Conservation (phyloP, 345 rosid species). For the Syzygium grande region DNA sequence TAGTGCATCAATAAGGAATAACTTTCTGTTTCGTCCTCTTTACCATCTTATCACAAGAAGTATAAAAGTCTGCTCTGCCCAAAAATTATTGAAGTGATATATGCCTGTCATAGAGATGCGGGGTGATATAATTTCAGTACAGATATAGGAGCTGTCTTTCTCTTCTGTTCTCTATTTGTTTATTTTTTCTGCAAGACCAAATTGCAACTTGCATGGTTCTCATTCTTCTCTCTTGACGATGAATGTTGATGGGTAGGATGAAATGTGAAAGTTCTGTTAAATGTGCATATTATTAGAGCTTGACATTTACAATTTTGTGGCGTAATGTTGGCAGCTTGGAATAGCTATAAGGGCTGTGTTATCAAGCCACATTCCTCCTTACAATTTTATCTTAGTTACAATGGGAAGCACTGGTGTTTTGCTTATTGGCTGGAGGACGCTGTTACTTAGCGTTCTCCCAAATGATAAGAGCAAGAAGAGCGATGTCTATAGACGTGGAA, state of each 20-base stretch:
- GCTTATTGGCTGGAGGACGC: constrained; percentile 13
- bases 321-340: constrained; percentile 4
- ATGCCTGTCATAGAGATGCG: background rate
- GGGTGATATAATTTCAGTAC: background rate
- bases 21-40: background rate
- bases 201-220: background rate
- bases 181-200: background rate
- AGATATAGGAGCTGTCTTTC: background rate
- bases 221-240: background rate
- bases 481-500: constrained; percentile 66
- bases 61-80: background rate
- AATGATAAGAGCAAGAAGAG: constrained; percentile 45
- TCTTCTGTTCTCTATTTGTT: background rate
- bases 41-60: background rate
- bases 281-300: background rate
- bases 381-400: constrained; percentile 7
- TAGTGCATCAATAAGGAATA: background rate
- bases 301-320: background rate
- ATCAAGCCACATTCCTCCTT: constrained; percentile 9
- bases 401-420: constrained; percentile 18
- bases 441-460: constrained; percentile 32
- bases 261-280: background rate
- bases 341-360: constrained; percentile 6
- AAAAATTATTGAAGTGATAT: background rate
- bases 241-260: background rate